A percentile compares a stretch with the other conserved stretches of the same genome.
Conservation (phyloP, 352 stramenopile genomes). For the Phytopythium vexans region DNA sequence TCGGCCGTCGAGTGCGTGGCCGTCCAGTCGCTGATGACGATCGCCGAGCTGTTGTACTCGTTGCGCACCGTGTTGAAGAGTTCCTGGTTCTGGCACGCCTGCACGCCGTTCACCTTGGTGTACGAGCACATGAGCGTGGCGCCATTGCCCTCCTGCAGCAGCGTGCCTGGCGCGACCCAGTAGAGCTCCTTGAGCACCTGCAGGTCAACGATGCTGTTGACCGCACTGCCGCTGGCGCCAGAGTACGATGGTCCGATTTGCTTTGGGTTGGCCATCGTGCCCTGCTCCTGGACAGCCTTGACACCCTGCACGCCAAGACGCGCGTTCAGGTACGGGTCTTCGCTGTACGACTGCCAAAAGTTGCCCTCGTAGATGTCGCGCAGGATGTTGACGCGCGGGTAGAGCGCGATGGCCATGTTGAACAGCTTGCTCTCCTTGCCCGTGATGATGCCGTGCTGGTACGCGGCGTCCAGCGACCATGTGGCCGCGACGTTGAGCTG, state of each 20-base stretch:
- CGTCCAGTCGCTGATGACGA: slow-evolving; percentile 27
- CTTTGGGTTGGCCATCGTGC: slow-evolving; percentile 28
- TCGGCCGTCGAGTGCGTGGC: slow-evolving; percentile 24
- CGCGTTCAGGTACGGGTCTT: slow-evolving; percentile 26
- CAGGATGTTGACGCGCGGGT: slow-evolving; percentile 27
- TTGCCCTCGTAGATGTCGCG: slow-evolving; percentile 18
- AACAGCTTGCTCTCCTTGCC: slow-evolving; percentile 29
- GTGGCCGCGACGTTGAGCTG: slow-evolving; percentile 27
- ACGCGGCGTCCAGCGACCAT: slow-evolving; percentile 20
- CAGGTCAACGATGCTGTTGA: slow-evolving; percentile 23
- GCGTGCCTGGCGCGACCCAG: slow-evolving; percentile 20
- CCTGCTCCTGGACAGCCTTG: slow-evolving; percentile 17
- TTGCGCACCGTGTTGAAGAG: slow-evolving; percentile 28
- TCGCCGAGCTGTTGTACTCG: slow-evolving; percentile 28
- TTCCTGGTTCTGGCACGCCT: slow-evolving; percentile 22
- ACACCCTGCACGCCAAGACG: slow-evolving; percentile 23
- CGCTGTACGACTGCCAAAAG: slow-evolving; percentile 33
- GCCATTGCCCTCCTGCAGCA: slow-evolving; percentile 25
- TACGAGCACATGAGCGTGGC: slow-evolving; percentile 34
- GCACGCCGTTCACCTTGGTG: slow-evolving; percentile 25
- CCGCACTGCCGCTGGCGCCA: slow-evolving; percentile 16
- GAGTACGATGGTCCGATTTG: slow-evolving; percentile 24
- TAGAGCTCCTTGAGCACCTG: slow-evolving; percentile 26
- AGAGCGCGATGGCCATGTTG: slow-evolving; percentile 23
- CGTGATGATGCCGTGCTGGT: slow-evolving; percentile 26